These are phyloP conservation scores for Vitis rupestris DNA, from an alignment of 164 flowering plant species.

Conservation along the genomic window DNA sequence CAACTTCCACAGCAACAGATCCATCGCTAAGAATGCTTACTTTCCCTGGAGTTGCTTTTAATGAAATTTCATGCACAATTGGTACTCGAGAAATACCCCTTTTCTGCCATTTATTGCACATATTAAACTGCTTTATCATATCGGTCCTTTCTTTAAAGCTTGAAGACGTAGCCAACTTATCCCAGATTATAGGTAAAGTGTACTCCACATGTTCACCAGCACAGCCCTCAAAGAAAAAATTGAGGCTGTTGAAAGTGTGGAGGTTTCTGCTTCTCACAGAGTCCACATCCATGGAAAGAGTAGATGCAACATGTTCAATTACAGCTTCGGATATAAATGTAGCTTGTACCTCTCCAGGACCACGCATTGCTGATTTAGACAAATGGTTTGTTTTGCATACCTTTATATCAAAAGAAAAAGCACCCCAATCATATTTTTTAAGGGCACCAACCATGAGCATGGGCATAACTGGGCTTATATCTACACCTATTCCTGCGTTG, in stretches of 20 bases:
- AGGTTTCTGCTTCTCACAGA: slow-evolving; percentile 58
- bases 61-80: slow-evolving; percentile 43
- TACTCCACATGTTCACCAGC: slow-evolving; percentile 59
- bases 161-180: slow-evolving; percentile 55
- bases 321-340: slow-evolving; percentile 84
- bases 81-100: slow-evolving; percentile 83
- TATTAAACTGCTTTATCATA: slow-evolving; percentile 50
- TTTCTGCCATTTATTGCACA: slow-evolving; percentile 57
- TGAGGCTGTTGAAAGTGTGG: slow-evolving; percentile 64
- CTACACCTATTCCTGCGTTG: slow-evolving; percentile 61
- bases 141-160: slow-evolving; percentile 42
- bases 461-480: slow-evolving; percentile 69
- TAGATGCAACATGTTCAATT: slow-evolving; percentile 74
- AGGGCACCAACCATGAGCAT: slow-evolving; percentile 34
- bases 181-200: slow-evolving; percentile 69
- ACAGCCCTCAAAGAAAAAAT: slow-evolving; percentile 36
- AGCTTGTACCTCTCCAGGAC: slow-evolving; percentile 83
- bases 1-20: slow-evolving; percentile 87
- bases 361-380: slow-evolving; percentile 85
- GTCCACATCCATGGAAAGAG: slow-evolving; percentile 71
- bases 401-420: slow-evolving; percentile 76
- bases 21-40: slow-evolving; percentile 84
- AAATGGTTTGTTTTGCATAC: slow-evolving; percentile 77
- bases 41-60: slow-evolving; percentile 74
- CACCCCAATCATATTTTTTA: slow-evolving; percentile 88